Evolutionary conservation across 2,329 filamentous ascomycete genomes (phyloP), one percentile per base, ranked within the genome.

Genomic region (Gaeumannomyces sp.): DNA sequence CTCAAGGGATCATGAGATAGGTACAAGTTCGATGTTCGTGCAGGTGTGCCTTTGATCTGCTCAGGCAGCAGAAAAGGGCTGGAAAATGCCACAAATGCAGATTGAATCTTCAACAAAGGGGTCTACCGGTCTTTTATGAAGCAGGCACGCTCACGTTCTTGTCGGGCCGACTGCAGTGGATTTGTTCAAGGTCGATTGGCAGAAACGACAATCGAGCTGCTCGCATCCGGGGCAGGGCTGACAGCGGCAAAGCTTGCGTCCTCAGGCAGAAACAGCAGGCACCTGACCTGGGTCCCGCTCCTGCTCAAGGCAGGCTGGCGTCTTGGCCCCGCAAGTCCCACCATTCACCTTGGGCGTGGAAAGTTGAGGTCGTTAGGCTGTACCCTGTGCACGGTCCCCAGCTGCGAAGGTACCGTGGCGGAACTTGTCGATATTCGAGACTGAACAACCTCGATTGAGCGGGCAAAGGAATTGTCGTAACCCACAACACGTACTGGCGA

Each of bases 371-470:
- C 65, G n/a, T 63, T 50, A 11, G 14, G 22, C 60, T 61, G 69
- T 71, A 71, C 67, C 64, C 59, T 57, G 61, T 63, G 64, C 67
- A 65, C 62, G 65, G 64, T 59, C 64, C 64, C 65, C 57, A 53
- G 58, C 50, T 11, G 25, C 28, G 62, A 65, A 66, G 66, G 67
- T 70, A 71, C 69, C 61, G 66, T 27, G 62, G 58, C 61, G 66
- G 60, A 63, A 71, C 69, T 64, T 69, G 63, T 65, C 66, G 64
- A 60, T 66, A 28, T 65, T 65, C 64, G 60, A 66, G 60, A 66
- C 53, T 60, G 62, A 50, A 31, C 65, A 57, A 60, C 63, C 53
- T 62, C 65, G 64, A 65, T 63, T 64, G 64, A 64, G 62, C 64
- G 64, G 65, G 62, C 64, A 60, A 67, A 63, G 25, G 64, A 66